Evolutionary conservation across 2,329 filamentous ascomycete species (phyloP).

Genomic region (Phialophora tarda): DNA sequence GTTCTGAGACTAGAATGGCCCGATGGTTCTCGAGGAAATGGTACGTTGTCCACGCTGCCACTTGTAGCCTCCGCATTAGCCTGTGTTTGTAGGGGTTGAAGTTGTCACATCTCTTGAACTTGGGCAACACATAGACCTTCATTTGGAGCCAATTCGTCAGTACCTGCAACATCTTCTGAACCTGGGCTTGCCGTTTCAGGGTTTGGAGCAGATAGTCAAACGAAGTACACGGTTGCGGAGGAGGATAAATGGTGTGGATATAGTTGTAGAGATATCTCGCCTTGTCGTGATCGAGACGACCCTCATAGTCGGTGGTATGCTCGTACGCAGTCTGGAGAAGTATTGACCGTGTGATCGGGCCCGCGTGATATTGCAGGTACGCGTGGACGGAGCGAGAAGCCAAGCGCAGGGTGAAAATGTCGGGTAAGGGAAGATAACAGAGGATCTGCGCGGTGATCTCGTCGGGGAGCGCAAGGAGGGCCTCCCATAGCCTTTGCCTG

Average conservation of each 20-base stretch:
- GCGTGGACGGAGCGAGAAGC: constrained; percentile 25
- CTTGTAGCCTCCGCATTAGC: constrained; percentile 31
- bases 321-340: constrained; percentile 24
- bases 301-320: constrained; percentile 9
- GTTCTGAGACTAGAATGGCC: constrained; percentile 30
- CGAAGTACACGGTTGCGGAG: constrained; percentile 23
- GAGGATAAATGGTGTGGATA: constrained; percentile 31
- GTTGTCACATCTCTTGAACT: constrained; percentile 25
- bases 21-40: constrained; percentile 37
- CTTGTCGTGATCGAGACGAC: constrained; percentile 10
- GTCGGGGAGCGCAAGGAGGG: constrained; percentile 31
- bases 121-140: constrained; percentile 35
- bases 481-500: constrained; percentile 32
- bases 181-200: constrained; percentile 28
- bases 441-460: constrained; percentile 34
- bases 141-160: constrained; percentile 33
- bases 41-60: constrained; percentile 32
- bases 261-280: constrained; percentile 26
- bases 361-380: constrained; percentile 23
- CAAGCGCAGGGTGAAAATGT: constrained; percentile 29
- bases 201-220: constrained; percentile 35
- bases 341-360: constrained; percentile 23
- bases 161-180: constrained; percentile 32
- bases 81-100: constrained; percentile 33
- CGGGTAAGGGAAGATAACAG: constrained; percentile 25